These are phyloP conservation scores for Ophioceras dolichostomum DNA, from an alignment of 2,329 filamentous ascomycete genomes.

Conservation along the genomic window DNA sequence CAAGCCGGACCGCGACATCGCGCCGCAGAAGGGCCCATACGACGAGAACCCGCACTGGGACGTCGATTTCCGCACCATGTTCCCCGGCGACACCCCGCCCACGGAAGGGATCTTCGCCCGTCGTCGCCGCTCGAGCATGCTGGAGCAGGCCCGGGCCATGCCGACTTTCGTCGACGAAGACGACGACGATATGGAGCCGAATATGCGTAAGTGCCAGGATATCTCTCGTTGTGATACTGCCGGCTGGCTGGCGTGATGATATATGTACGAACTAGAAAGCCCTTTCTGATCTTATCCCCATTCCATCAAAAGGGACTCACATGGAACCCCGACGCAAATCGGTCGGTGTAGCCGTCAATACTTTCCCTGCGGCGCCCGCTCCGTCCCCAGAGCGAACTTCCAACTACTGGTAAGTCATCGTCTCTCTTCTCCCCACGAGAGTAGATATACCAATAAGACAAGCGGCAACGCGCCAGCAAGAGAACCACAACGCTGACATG, in stretches of 20 bases:
- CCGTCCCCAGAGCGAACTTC: no score
- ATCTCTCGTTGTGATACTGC: no score
- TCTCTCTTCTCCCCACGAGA: no score
- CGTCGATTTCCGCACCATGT: not conserved
- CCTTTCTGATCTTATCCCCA: no score
- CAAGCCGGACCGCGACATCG: conserved; percentile 2
- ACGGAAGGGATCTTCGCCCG: not conserved
- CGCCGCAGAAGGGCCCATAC: conserved; percentile 1
- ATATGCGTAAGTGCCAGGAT: not conserved
- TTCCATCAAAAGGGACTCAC: not conserved
- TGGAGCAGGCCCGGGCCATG: not conserved
- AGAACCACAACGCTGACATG: no score
- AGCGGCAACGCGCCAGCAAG: no score
- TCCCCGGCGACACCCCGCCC: not conserved
- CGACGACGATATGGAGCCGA: not conserved
- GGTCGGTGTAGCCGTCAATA: not conserved
- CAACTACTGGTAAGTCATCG: no score
- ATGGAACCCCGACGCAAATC: not conserved
- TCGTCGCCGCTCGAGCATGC: not conserved
- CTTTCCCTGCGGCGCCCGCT: no score
- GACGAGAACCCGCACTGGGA: conserved; percentile 1
- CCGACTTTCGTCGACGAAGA: not conserved
- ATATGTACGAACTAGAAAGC: no score
- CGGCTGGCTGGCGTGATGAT: no score
- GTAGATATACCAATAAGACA: no score